Percentiles rank a stretch among this genome's conserved stretches.
phyloP scores from a whole-genome alignment of 176 grass and related monocot species.

The Alopecurus myosuroides region DNA sequence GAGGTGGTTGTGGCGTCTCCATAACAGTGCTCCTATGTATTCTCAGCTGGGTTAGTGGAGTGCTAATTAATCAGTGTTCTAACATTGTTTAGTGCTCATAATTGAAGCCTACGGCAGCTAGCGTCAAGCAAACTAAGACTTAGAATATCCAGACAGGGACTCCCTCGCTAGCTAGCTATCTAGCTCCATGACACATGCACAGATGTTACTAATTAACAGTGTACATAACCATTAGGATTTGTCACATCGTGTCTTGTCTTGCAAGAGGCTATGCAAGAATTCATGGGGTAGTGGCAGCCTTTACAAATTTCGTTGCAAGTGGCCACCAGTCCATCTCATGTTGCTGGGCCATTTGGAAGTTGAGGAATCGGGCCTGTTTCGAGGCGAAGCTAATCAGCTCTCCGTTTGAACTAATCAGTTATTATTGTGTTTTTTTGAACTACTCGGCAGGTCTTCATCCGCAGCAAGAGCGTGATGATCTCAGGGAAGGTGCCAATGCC shows the following conservation, averaged over 20 bases:
- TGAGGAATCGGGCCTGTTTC: no score
- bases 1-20: slow-evolving; percentile 30
- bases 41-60: slow-evolving; percentile 22
- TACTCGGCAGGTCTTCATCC: no score
- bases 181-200: slow-evolving; percentile 3
- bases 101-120: slow-evolving; percentile 34
- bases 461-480: no score
- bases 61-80: neutral
- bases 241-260: neutral
- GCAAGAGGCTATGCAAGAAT: slow-evolving; percentile 11
- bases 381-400: no score
- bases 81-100: slow-evolving; percentile 33
- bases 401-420: no score
- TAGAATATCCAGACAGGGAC: neutral
- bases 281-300: neutral
- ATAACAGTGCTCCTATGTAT: neutral
- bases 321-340: neutral
- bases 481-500: no score
- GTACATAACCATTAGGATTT: slow-evolving; percentile 5
- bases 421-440: no score
- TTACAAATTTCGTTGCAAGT: slow-evolving; percentile 9
- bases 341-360: no score
- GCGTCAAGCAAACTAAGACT: neutral
- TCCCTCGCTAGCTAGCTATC: neutral
- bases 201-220: slow-evolving; percentile 8